Conservation (phyloP, 1,139 yeast genomes). For the Hyphopichia buzzinii region DNA sequence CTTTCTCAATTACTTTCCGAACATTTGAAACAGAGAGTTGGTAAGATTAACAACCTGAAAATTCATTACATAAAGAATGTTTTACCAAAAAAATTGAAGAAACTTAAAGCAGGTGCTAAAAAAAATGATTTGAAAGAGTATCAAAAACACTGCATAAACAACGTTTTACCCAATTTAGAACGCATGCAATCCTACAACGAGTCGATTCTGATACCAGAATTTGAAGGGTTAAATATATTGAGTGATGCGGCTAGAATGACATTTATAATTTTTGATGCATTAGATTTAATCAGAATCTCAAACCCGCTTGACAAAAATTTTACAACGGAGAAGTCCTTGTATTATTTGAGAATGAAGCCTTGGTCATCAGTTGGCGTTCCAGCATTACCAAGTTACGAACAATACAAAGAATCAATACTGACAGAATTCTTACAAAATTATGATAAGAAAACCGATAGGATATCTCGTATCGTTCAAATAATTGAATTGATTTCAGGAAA, state of each 20-base stretch:
- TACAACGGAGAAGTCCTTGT: slow-evolving; percentile 1
- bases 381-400: slow-evolving; percentile 48
- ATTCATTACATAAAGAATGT: slow-evolving; percentile 27
- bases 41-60: slow-evolving; percentile 34
- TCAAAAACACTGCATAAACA: slow-evolving; percentile 16
- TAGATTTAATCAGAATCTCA: slow-evolving; percentile 11
- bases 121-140: slow-evolving; percentile 31
- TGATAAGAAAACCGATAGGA: neutral
- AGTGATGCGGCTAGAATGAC: slow-evolving; percentile 23
- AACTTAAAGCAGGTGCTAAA: slow-evolving; percentile 43
- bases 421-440: slow-evolving; percentile 1
- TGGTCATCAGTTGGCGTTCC: slow-evolving; percentile 86
- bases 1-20: slow-evolving; percentile 48
- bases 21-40: slow-evolving; percentile 50
- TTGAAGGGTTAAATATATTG: slow-evolving; percentile 35
- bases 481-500: slow-evolving; percentile 12
- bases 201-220: slow-evolving; percentile 27
- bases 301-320: neutral
- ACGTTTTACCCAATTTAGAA: slow-evolving; percentile 24
- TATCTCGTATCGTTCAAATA: slow-evolving; percentile 5
- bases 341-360: slow-evolving; percentile 70
- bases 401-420: slow-evolving; percentile 21
- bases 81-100: slow-evolving; percentile 49
- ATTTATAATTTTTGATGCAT: slow-evolving; percentile 22
- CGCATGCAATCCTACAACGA: slow-evolving; percentile 16